These are phyloP conservation scores for Leucogyrophana mollusca DNA, from an alignment of 768 basidiomycete species.

Conservation along the genomic window DNA sequence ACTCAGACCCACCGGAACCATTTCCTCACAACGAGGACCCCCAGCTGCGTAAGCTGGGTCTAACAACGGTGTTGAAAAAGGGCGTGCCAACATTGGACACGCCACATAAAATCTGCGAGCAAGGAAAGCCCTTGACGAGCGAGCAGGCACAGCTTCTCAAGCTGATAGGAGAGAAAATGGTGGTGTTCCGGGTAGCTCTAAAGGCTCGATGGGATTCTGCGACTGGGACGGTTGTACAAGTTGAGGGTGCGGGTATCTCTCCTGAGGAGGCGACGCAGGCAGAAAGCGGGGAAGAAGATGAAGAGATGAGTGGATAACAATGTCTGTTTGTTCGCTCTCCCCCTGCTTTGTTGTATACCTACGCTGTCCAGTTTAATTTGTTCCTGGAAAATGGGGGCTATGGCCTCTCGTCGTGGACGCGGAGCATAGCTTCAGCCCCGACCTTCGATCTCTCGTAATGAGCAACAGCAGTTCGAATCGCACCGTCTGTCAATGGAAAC, in stretches of 20 bases:
- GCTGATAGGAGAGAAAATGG: constrained; percentile 87
- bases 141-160: constrained; percentile 95
- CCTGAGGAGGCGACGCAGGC: constrained; percentile 34
- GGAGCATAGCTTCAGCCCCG: too few species aligned
- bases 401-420: too few species aligned
- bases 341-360: constrained; percentile 12
- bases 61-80: constrained; percentile 78
- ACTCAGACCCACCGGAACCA: constrained; percentile 80
- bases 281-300: constrained; percentile 35
- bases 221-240: constrained; percentile 61
- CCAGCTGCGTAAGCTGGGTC: constrained; percentile 88
- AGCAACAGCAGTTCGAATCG: too few species aligned
- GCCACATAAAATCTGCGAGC: constrained; percentile 82
- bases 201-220: constrained; percentile 71
- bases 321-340: constrained; percentile 3
- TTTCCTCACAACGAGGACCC: constrained; percentile 99
- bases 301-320: constrained; percentile 53
- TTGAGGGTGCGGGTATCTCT: constrained; percentile 44
- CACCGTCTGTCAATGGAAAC: too few species aligned
- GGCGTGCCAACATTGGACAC: constrained; percentile 84
- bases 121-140: constrained; percentile 73
- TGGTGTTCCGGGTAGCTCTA: constrained; percentile 73
- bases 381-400: too few species aligned
- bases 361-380: background rate
- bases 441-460: too few species aligned